Evolutionary conservation across 1,284 basidiomycete species (phyloP).

Genomic region (Pulveroboletus sp.): DNA sequence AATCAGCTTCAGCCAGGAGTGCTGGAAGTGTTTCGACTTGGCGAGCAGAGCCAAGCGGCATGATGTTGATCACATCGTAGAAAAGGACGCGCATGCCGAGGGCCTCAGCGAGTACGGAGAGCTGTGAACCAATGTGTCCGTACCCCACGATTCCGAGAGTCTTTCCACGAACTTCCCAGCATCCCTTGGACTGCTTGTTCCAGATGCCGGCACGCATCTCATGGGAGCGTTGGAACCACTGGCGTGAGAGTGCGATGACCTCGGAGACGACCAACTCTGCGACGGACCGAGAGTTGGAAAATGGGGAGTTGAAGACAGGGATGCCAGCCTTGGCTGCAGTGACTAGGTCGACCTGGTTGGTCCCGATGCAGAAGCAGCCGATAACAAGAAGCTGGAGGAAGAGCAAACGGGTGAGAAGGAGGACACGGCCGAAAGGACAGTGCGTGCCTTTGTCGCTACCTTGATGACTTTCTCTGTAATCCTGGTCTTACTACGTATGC

Average conservation of each 20-base stretch:
- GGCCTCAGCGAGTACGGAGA: constrained; percentile 95
- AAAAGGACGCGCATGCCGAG: constrained; percentile 97
- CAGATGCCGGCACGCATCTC: constrained; percentile 91
- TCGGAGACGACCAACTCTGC: constrained; percentile 98
- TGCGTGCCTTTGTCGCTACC: constrained; percentile 73
- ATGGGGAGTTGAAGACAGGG: constrained; percentile 99
- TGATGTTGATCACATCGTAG: constrained; percentile 94
- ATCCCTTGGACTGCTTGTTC: constrained; percentile 99
- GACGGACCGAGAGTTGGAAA: constrained; percentile 99
- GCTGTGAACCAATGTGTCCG: constrained; percentile 97
- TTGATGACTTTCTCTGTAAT: constrained; percentile 90
- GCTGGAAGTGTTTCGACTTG: constrained; percentile 85
- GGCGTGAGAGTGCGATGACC: constrained; percentile 91
- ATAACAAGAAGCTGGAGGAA: constrained; percentile 82
- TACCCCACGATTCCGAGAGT: constrained; percentile 98
- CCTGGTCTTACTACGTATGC: constrained; percentile 97
- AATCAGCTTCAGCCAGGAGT: constrained; percentile 84
- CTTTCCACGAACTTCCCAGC: constrained; percentile 98
- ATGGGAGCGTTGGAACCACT: constrained; percentile 85
- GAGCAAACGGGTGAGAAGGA: constrained; percentile 6
- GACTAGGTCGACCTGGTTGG: constrained; percentile 94
- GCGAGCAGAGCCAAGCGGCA: constrained; percentile 94
- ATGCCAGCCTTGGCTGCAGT: constrained; percentile 89
- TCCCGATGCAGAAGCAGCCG: constrained; percentile 99
- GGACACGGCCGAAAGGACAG: neutral